Base-by-base conservation (phyloP, 768 basidiomycete genomes). In the Udeniomyces megalosporus region DNA sequence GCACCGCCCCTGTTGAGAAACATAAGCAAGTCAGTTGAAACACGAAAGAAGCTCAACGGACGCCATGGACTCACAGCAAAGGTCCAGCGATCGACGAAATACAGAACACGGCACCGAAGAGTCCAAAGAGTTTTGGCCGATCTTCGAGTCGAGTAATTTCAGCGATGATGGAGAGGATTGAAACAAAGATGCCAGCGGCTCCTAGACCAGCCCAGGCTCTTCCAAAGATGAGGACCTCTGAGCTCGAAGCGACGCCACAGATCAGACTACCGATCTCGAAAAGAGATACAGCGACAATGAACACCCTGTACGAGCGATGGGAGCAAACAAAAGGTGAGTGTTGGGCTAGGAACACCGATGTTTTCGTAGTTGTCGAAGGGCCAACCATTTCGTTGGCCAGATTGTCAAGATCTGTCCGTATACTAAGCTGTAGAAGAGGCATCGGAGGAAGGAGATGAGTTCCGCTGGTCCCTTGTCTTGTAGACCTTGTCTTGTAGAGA, bases 171-270 rank as follows among this genome's bases (percentile, higher is more conserved):
- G 67, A 59, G 28, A 72, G 63, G 54, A 69, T 64, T 2, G 65
- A 67, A 1, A 69, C 65, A 58, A 68, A 71, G 52, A 72, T 68
- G 10, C 67, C 77, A 1, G 76, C 74, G 0, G 76, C 78, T 2
- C 78, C 79, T 2, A 78, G 61, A 12, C 79, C 79, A 2, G 76
- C 71, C 42, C 80, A 66, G 0, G 78, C 78, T 20, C 79, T 70
- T 48, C 61, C 61, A 22, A 57, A 56, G 46, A 62, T 62, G 2
- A 62, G 55, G 5, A 57, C 47, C 7, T 62, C 38, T 2, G 12
- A 26, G 1, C 29, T 26, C 0, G 70, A 69, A 0, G 73, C 69
- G 0, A 74, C 71, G 32, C 76, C 79, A 67, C 78, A 79, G 44
- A 78, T 66, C 20, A 76, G 65, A 1, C 74, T 75, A 3, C 79